phyloP scores from a whole-genome alignment of 495 filamentous ascomycete species.

The Cercophora samala region DNA sequence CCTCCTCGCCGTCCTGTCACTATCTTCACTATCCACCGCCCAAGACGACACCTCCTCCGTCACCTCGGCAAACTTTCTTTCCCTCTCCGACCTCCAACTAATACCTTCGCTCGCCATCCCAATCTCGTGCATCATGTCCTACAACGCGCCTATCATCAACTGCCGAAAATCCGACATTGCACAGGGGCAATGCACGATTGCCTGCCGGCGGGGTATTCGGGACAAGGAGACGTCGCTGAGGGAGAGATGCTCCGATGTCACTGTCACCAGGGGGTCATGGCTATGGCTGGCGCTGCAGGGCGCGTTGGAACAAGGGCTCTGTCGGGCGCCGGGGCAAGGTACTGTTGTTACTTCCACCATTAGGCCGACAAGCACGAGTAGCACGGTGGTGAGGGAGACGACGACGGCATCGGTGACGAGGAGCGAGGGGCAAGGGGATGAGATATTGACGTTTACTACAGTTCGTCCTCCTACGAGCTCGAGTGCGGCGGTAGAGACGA shows the following conservation, averaged over 20 bases:
- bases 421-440: not conserved
- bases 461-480: conserved; percentile 17
- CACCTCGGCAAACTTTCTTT: conserved; percentile 33
- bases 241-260: conserved; percentile 30
- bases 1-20: conserved; percentile 24
- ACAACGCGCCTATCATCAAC: conserved; percentile 34
- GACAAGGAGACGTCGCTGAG: conserved; percentile 26
- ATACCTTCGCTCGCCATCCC: conserved; percentile 38
- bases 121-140: conserved; percentile 39
- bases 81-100: conserved; percentile 38
- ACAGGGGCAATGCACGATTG: conserved; percentile 34
- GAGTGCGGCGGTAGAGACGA: conserved; percentile 20
- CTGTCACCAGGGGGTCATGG: conserved; percentile 30
- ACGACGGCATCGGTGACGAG: not conserved
- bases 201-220: conserved; percentile 35
- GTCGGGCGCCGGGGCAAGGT: conserved; percentile 20
- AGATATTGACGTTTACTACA: conserved; percentile 15
- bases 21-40: not conserved
- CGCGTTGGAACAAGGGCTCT: conserved; percentile 35
- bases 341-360: conserved; percentile 5
- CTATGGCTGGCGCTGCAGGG: conserved; percentile 38
- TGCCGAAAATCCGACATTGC: conserved; percentile 39
- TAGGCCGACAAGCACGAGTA: conserved; percentile 10
- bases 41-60: conserved; percentile 25
- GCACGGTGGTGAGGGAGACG: too few species aligned